Percentiles rank a stretch among this genome's conserved stretches.
Evolutionary conservation across 208 protist genomes (phyloP).

Genomic region (Acanthamoeba triangularis): DNA sequence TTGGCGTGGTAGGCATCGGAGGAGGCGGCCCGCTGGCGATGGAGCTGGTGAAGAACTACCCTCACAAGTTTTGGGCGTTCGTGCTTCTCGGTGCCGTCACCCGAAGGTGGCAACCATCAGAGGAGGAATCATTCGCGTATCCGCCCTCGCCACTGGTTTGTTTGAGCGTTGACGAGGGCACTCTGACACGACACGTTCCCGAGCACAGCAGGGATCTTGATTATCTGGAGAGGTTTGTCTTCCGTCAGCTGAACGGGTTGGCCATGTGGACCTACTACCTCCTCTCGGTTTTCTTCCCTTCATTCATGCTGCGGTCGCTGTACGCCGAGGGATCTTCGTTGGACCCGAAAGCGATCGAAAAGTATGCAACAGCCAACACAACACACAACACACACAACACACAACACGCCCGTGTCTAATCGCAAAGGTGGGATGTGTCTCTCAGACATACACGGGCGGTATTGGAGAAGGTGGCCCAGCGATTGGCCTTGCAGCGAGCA

Average conservation of each 20-base stretch:
- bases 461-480: neutral
- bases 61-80: neutral
- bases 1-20: neutral
- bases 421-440: neutral
- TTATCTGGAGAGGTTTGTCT: neutral
- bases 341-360: neutral
- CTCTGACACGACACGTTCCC: neutral
- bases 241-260: neutral
- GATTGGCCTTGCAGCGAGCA: neutral
- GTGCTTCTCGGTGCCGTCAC: slow-evolving; percentile 12
- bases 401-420: neutral
- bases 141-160: too few relatives aligned
- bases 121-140: slow-evolving; percentile 4
- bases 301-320: neutral
- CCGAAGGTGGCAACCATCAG: neutral
- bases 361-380: neutral
- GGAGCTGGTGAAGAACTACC: slow-evolving; percentile 31
- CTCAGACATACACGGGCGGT: neutral
- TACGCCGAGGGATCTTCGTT: neutral
- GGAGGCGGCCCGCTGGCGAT: slow-evolving; percentile 42
- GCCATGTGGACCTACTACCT: slow-evolving; percentile 35
- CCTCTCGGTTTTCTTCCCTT: neutral
- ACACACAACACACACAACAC: too few relatives aligned
- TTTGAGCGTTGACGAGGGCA: too few relatives aligned
- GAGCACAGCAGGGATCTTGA: neutral